phyloP scores from a whole-genome alignment of 345 rosid genomes.

The Melaleuca quinquenervia region DNA sequence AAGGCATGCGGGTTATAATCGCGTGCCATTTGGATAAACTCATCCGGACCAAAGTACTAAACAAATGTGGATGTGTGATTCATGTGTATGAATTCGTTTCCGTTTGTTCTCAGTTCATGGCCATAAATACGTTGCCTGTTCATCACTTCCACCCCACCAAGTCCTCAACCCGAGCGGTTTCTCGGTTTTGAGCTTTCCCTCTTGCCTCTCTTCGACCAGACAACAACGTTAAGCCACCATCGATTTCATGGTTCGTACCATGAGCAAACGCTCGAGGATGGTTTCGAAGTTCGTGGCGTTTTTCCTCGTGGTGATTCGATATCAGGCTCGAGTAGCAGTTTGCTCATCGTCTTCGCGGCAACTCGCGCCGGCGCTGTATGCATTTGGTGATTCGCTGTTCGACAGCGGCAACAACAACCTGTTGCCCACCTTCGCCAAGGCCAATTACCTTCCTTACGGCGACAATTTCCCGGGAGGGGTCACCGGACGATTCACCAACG shows the following conservation, averaged over 20 bases:
- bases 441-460: constrained; percentile 30
- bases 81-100: neutral
- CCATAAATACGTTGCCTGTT: neutral
- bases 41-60: no score
- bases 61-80: neutral
- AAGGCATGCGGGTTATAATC: no score
- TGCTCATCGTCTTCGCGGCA: neutral
- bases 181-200: neutral
- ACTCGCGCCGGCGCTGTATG: constrained; percentile 26
- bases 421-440: constrained; percentile 24
- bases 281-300: neutral
- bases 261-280: neutral
- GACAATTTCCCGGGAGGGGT: constrained; percentile 10
- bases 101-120: neutral
- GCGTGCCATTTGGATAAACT: no score
- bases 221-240: neutral
- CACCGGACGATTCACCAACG: constrained; percentile 45
- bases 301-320: neutral
- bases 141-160: neutral
- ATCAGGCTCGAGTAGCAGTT: neutral
- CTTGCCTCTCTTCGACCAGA: neutral
- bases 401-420: constrained; percentile 42
- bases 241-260: neutral
- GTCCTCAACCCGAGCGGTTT: neutral
- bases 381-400: constrained; percentile 38